Base-by-base conservation (phyloP, 2,329 filamentous ascomycete genomes). In the Botrytis byssoidea region DNA sequence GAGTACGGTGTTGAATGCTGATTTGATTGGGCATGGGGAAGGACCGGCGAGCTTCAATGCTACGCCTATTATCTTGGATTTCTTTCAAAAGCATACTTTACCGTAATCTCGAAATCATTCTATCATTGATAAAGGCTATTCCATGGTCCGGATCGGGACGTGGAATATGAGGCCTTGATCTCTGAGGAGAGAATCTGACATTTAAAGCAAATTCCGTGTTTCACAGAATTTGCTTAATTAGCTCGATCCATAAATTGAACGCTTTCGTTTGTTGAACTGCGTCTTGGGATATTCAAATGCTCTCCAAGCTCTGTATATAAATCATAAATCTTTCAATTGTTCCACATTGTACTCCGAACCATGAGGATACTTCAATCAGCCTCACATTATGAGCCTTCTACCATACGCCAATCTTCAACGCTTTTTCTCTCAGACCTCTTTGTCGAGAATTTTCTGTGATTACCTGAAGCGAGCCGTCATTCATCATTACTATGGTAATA, bases 61-160 rank as follows among this genome's bases (percentile, higher is more conserved):
- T 16, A 74, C 74, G 3, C 48, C 69, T 7, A 71, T 75, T 20
- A 75, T 75, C 40, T 32, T 75, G 48, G 64, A 74, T 9, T 75
- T 70, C 35, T 75, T 75, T 44, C 55, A 70, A 18, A 32, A 74
- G 3, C 46, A 75, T 67, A 18, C 25, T n/a, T 46, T 73, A 32
- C 64, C 70, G 3, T 71, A 57, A 35, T n/a, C 8, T 22, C 0
- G 22, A 67, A 8, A 3, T 35, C 5, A 4, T 6, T 0, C 2
- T 20, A 40, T 35, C 14, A 18, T 18, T 10, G 7, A 18, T 61
- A 0, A 40, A 55, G n/a, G n/a, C 3, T 55, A 6, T 57, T 57
- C 51, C 6, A 1, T 18, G 14, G 7, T 29, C 6, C 12, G 14
- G 14, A 55, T 29, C 4, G 10, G 12, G 1, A 29, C n/a, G 1